phyloP scores from a whole-genome alignment of 2,329 filamentous ascomycete species.

The Botrytis deweyae region DNA sequence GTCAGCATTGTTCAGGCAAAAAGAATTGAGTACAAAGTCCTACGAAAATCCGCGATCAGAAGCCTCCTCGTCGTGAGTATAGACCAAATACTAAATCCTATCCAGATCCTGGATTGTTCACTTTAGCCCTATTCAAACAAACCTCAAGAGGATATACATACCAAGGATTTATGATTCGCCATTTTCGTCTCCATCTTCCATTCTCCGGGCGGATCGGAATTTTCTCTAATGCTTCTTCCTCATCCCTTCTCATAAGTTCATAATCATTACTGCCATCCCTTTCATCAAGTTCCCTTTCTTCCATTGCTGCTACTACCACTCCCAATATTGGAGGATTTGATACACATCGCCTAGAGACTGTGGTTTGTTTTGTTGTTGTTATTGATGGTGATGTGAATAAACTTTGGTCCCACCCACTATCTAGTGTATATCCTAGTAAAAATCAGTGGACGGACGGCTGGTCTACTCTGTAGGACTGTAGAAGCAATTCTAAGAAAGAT shows the following conservation, averaged over 20 bases:
- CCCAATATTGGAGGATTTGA: background rate
- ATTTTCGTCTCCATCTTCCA: constrained; percentile 19
- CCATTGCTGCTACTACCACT: constrained; percentile 12
- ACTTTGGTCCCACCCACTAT: constrained; percentile 8
- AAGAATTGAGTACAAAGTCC: constrained; percentile 21
- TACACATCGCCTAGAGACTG: background rate
- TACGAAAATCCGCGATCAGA: constrained; percentile 34
- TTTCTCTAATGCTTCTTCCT: constrained; percentile 3
- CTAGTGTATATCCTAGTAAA: background rate
- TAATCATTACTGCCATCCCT: background rate
- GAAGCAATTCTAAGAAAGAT: background rate
- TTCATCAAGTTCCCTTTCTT: constrained; percentile 5
- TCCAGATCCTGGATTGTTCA: constrained; percentile 11
- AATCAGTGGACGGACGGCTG: background rate
- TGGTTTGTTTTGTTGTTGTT: background rate
- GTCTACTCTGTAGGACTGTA: background rate
- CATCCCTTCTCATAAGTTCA: constrained; percentile 13
- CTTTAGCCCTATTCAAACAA: background rate
- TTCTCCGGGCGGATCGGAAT: background rate
- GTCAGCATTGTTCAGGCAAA: constrained; percentile 1
- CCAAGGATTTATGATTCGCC: constrained; percentile 6
- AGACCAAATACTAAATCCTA: constrained; percentile 14
- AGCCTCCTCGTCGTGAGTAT: constrained; percentile 27
- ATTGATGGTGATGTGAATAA: background rate
- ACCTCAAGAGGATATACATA: background rate